Evolutionary conservation across 2,329 filamentous ascomycete species (phyloP).

Genomic region (Cercospora brassicicola): DNA sequence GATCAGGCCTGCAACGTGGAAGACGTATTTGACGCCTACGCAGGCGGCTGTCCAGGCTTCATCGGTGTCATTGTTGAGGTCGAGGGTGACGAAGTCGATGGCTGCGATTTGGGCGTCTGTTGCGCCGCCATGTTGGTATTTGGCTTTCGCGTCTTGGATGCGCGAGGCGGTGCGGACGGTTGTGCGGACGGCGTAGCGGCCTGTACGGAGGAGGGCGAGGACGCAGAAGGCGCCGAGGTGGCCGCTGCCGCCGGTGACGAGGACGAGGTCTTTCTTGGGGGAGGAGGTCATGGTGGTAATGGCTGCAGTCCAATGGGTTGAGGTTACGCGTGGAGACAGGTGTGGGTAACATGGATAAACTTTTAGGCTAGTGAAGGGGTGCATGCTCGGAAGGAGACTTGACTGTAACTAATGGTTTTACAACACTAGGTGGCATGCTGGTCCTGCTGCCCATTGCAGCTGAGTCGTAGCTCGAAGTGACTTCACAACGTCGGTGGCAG

Average conservation of each 20-base stretch:
- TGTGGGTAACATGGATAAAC: not conserved
- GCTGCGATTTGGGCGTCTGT: slow-evolving; percentile 15
- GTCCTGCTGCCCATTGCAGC: too few relatives aligned
- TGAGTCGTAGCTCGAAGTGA: too few relatives aligned
- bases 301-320: not conserved
- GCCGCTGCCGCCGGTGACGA: slow-evolving; percentile 21
- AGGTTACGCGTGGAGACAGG: not conserved
- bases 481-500: too few relatives aligned
- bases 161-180: slow-evolving; percentile 18
- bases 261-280: slow-evolving; percentile 9
- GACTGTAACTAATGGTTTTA: too few relatives aligned
- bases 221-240: slow-evolving; percentile 18
- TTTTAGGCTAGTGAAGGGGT: not conserved
- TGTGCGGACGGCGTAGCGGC: slow-evolving; percentile 17
- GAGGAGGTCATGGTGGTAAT: slow-evolving; percentile 4
- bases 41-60: slow-evolving; percentile 22
- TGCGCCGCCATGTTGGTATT: slow-evolving; percentile 17
- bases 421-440: too few relatives aligned
- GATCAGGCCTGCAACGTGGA: slow-evolving; percentile 23
- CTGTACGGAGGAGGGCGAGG: slow-evolving; percentile 19
- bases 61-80: slow-evolving; percentile 17
- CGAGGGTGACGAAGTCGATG: slow-evolving; percentile 19
- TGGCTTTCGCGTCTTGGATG: slow-evolving; percentile 17
- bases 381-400: too few relatives aligned
- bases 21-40: slow-evolving; percentile 12